Percentiles rank a stretch among this genome's conserved stretches.
These are phyloP conservation scores for Crucibulum laeve DNA, from an alignment of 768 basidiomycete genomes.

Conservation along the genomic window DNA sequence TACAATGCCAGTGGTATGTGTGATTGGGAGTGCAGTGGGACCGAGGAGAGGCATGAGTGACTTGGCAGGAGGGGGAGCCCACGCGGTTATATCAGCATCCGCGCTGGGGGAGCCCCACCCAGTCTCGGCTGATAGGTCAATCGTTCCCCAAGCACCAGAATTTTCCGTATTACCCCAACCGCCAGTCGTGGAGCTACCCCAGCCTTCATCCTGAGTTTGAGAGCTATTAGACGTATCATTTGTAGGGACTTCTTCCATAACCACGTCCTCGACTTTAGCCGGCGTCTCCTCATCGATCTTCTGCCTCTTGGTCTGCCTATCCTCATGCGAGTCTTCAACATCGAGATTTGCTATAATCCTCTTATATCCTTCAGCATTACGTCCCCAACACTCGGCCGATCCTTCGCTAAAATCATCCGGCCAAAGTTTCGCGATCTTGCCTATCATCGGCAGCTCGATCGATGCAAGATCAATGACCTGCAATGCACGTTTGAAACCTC, in stretches of 20 bases:
- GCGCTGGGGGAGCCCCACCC: too few relatives aligned
- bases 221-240: too few relatives aligned
- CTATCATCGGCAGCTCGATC: slow-evolving; percentile 47
- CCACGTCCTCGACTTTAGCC: slow-evolving; percentile 1
- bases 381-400: slow-evolving; percentile 46
- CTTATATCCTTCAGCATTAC: slow-evolving; percentile 36
- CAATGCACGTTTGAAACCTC: slow-evolving; percentile 41
- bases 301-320: not conserved
- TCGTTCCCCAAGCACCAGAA: too few relatives aligned
- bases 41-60: slow-evolving; percentile 36
- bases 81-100: too few relatives aligned
- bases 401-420: slow-evolving; percentile 49
- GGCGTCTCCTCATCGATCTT: not conserved
- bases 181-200: too few relatives aligned
- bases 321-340: slow-evolving; percentile 4
- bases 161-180: too few relatives aligned
- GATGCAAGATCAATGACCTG: slow-evolving; percentile 35
- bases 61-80: not conserved
- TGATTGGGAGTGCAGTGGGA: slow-evolving; percentile 50
- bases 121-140: too few relatives aligned
- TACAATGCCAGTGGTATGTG: slow-evolving; percentile 61
- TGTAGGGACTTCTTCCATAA: slow-evolving; percentile 4
- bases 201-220: too few relatives aligned
- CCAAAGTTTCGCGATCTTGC: slow-evolving; percentile 37
- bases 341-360: slow-evolving; percentile 12